Evolutionary conservation across 148 eudicot genomes (phyloP).

Genomic region (Nepenthes mirabilis): DNA sequence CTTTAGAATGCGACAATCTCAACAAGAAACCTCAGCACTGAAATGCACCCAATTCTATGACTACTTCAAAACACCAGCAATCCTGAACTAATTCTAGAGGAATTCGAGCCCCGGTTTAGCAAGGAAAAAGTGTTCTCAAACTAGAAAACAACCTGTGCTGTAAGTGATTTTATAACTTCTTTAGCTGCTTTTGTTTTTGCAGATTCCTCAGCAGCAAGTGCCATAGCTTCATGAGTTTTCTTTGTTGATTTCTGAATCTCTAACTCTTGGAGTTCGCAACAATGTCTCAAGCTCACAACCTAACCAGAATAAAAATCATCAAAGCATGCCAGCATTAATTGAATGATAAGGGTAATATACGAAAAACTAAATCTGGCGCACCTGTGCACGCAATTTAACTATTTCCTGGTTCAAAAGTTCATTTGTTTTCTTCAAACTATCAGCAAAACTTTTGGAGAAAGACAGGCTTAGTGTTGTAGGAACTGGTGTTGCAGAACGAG

Average conservation of each 20-base stretch:
- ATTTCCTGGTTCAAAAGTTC: slow-evolving; percentile 83
- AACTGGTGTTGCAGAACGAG: slow-evolving; percentile 90
- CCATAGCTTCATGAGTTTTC: slow-evolving; percentile 77
- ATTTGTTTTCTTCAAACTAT: slow-evolving; percentile 89
- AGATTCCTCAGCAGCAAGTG: slow-evolving; percentile 78
- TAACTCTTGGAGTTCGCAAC: slow-evolving; percentile 65
- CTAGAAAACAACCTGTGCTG: slow-evolving; percentile 57
- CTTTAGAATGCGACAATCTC: no score
- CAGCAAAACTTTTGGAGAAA: slow-evolving; percentile 63
- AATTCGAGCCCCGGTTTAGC: no score
- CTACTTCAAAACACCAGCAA: no score
- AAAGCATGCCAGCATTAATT: background rate
- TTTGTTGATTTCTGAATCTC: slow-evolving; percentile 66
- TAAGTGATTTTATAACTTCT: slow-evolving; percentile 86
- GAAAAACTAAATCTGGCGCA: slow-evolving; percentile 5
- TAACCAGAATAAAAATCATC: slow-evolving; percentile 8
- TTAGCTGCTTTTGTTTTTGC: slow-evolving; percentile 92
- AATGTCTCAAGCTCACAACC: slow-evolving; percentile 68
- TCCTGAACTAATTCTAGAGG: no score
- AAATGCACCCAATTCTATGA: no score
- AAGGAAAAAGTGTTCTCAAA: background rate
- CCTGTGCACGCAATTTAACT: slow-evolving; percentile 72
- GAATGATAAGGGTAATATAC: background rate
- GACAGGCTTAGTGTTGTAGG: slow-evolving; percentile 83
- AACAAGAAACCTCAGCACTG: no score